These are phyloP conservation scores for Globisporangium mamillatum DNA, from an alignment of 352 stramenopile species.

Conservation along the genomic window DNA sequence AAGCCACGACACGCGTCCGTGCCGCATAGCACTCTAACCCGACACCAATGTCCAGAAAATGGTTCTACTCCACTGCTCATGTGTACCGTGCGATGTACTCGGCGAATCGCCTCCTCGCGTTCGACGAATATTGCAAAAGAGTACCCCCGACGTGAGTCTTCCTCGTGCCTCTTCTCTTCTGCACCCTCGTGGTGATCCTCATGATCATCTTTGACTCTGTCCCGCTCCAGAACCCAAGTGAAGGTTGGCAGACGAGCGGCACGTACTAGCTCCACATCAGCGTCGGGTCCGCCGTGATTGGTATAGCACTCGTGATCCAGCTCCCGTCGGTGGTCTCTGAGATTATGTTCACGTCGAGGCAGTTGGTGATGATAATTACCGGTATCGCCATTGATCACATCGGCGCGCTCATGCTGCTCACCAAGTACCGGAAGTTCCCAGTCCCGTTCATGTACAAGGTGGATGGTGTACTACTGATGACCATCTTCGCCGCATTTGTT, in stretches of 20 bases:
- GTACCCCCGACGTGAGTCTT: background rate
- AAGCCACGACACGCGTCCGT: too few relatives aligned
- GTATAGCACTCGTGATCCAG: background rate
- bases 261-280: background rate
- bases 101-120: background rate
- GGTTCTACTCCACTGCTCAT: too few relatives aligned
- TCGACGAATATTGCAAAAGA: background rate
- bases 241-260: background rate
- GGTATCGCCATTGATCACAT: background rate
- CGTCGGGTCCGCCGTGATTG: background rate
- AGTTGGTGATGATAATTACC: background rate
- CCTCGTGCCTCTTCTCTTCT: background rate
- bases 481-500: background rate
- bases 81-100: background rate
- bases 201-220: background rate
- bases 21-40: too few relatives aligned
- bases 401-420: background rate
- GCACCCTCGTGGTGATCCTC: background rate
- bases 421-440: conserved; percentile 1
- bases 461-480: background rate
- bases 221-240: background rate
- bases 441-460: conserved; percentile 11
- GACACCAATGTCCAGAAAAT: too few relatives aligned
- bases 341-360: background rate
- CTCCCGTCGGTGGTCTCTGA: background rate